Evolutionary conservation across 2,329 filamentous ascomycete genomes (phyloP).

Genomic region (Graphilbum ipis-grandicollis): DNA sequence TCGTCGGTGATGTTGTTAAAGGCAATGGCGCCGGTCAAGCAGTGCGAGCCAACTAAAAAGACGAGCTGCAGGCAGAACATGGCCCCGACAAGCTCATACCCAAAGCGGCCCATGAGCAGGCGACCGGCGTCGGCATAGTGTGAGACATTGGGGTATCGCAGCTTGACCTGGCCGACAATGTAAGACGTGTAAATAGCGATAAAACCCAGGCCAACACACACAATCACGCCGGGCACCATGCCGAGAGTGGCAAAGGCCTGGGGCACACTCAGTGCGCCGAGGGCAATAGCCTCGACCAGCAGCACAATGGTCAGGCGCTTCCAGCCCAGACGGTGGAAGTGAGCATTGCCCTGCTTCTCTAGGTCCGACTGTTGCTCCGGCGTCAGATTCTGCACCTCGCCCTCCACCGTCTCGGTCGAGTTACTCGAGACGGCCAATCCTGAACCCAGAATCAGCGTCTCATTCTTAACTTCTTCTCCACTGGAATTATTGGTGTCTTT

Average conservation of each 20-base stretch:
- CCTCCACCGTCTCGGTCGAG: not conserved
- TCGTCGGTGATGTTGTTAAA: slow-evolving; percentile 47
- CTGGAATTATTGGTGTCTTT: no score
- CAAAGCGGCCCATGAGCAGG: slow-evolving; percentile 40
- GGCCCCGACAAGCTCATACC: slow-evolving; percentile 43
- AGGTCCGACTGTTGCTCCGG: slow-evolving; percentile 1
- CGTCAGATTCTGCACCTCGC: not conserved
- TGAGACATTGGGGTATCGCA: slow-evolving; percentile 36
- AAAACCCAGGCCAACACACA: slow-evolving; percentile 13
- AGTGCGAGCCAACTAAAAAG: slow-evolving; percentile 56
- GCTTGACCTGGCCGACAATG: slow-evolving; percentile 26
- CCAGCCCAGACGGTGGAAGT: slow-evolving; percentile 37
- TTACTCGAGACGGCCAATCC: not conserved
- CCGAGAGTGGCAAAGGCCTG: slow-evolving; percentile 33
- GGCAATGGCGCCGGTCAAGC: slow-evolving; percentile 52
- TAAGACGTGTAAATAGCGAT: slow-evolving; percentile 23
- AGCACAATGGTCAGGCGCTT: slow-evolving; percentile 37
- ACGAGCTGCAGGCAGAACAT: slow-evolving; percentile 47
- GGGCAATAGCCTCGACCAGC: slow-evolving; percentile 39
- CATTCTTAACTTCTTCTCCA: no score
- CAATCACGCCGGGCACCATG: slow-evolving; percentile 22
- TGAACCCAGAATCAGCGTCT: not conserved
- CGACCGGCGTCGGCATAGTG: slow-evolving; percentile 52
- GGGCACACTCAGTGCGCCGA: slow-evolving; percentile 33
- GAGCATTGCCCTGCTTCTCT: slow-evolving; percentile 19